Percentiles rank a stretch among this genome's conserved stretches.
These are phyloP conservation scores for Aureobasidium lini DNA, from an alignment of 2,329 filamentous ascomycete species.

Conservation along the genomic window DNA sequence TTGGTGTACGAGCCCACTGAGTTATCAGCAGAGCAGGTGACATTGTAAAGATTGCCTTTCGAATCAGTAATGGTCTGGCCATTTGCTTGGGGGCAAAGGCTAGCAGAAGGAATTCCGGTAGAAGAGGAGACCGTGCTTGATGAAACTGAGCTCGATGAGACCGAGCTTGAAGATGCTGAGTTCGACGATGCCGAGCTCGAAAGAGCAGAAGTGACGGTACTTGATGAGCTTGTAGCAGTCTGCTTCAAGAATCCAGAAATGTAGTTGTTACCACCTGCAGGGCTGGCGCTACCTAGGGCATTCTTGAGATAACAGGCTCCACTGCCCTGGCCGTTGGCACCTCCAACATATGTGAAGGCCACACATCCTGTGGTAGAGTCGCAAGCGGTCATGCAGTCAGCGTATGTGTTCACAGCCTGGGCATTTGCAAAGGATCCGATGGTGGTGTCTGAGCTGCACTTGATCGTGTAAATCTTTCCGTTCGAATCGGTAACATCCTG, in stretches of 20 bases:
- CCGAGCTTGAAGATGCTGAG: neutral
- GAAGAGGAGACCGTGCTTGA: slow-evolving; percentile 14
- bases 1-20: slow-evolving; percentile 14
- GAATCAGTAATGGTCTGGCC: slow-evolving; percentile 18
- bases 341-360: slow-evolving; percentile 17
- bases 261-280: slow-evolving; percentile 11
- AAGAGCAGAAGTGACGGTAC: too few relatives aligned
- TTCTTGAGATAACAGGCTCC: slow-evolving; percentile 16
- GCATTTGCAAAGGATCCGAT: slow-evolving; percentile 14
- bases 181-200: neutral
- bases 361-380: slow-evolving; percentile 14
- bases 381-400: slow-evolving; percentile 15
- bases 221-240: neutral
- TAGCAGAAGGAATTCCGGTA: slow-evolving; percentile 15
- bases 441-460: slow-evolving; percentile 12
- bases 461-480: slow-evolving; percentile 3
- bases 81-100: slow-evolving; percentile 17
- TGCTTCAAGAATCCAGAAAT: slow-evolving; percentile 14
- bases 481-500: slow-evolving; percentile 14
- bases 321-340: slow-evolving; percentile 4
- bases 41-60: slow-evolving; percentile 14
- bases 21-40: slow-evolving; percentile 17
- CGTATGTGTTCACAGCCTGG: slow-evolving; percentile 12
- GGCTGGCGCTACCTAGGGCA: neutral
- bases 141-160: neutral